Percentiles rank a stretch among this genome's conserved stretches.
Conservation (phyloP, 2,329 filamentous ascomycete genomes). For the Sporothrix dimorphospora region DNA sequence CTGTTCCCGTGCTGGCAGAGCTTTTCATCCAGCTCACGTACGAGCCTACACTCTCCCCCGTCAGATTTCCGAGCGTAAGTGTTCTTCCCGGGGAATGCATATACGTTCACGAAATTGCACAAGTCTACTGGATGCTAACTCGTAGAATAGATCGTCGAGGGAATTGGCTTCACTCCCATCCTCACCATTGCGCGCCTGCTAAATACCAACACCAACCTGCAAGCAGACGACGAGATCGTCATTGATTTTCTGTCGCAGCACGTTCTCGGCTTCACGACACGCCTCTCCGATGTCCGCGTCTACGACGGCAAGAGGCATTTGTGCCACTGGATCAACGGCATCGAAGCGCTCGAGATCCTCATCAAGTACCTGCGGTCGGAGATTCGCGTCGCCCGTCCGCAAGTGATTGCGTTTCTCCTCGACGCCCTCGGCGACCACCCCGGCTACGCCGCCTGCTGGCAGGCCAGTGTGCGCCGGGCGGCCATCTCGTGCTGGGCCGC, state of each 20-base stretch:
- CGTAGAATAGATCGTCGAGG: conserved; percentile 16
- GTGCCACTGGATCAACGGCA: conserved; percentile 40
- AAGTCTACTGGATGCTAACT: not conserved
- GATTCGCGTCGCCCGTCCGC: conserved; percentile 79
- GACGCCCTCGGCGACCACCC: conserved; percentile 76
- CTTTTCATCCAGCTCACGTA: conserved; percentile 32
- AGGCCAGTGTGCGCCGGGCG: conserved; percentile 63
- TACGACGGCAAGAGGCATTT: conserved; percentile 32
- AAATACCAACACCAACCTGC: conserved; percentile 40
- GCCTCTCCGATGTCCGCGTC: conserved; percentile 68
- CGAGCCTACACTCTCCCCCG: conserved; percentile 22
- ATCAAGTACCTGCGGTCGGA: conserved; percentile 74
- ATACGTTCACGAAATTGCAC: not conserved
- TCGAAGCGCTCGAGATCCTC: conserved; percentile 86
- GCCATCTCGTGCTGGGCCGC: conserved; percentile 84
- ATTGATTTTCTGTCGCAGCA: conserved; percentile 79
- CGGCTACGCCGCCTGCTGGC: conserved; percentile 31
- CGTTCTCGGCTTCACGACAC: conserved; percentile 82
- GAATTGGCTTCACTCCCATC: conserved; percentile 30
- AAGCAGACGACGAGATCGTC: conserved; percentile 57
- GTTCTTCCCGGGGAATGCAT: not conserved
- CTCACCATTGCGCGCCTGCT: conserved; percentile 32
- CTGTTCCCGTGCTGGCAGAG: conserved; percentile 33
- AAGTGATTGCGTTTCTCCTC: conserved; percentile 90
- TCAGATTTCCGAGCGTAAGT: conserved; percentile 27